Evolutionary conservation across 2,329 filamentous ascomycete genomes (phyloP).

Genomic region (Aspergillus nomiae): DNA sequence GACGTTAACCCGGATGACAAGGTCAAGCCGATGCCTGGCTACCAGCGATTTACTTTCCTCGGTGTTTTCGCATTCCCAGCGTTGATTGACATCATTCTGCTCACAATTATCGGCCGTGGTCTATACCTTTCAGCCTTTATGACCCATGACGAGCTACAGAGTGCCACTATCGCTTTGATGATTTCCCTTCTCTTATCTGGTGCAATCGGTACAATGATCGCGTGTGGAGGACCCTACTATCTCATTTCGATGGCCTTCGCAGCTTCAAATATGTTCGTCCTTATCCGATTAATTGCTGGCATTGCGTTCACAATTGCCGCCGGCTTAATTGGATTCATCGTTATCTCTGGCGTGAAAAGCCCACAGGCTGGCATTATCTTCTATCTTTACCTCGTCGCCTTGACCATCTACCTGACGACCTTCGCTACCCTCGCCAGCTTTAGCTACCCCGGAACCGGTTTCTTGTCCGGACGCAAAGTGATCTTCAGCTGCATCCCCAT

Average conservation of each 20-base stretch:
- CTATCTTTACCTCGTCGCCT: constrained; percentile 59
- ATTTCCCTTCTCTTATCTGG: constrained; percentile 61
- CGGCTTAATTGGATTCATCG: constrained; percentile 56
- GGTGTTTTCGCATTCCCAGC: constrained; percentile 66
- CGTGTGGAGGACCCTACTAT: constrained; percentile 65
- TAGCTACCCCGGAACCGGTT: constrained; percentile 57
- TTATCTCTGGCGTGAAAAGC: constrained; percentile 50
- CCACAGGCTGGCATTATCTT: constrained; percentile 57
- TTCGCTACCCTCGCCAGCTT: constrained; percentile 57
- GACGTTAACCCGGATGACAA: constrained; percentile 54
- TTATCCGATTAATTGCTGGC: constrained; percentile 55
- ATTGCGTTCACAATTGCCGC: constrained; percentile 54
- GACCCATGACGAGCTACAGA: constrained; percentile 50
- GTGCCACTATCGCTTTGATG: constrained; percentile 61
- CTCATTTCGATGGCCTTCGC: constrained; percentile 59
- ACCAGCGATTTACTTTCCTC: constrained; percentile 58
- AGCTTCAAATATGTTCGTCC: constrained; percentile 57
- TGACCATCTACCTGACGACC: constrained; percentile 62
- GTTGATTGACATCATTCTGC: constrained; percentile 61
- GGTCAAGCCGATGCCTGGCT: constrained; percentile 46
- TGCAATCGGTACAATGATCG: constrained; percentile 65
- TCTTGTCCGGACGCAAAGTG: constrained; percentile 59
- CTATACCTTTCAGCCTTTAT: constrained; percentile 63
- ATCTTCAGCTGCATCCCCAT: constrained; percentile 60
- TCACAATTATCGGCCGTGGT: constrained; percentile 62